These are phyloP conservation scores for Taphrina confusa DNA, from an alignment of 1,139 yeast species.

Conservation along the genomic window DNA sequence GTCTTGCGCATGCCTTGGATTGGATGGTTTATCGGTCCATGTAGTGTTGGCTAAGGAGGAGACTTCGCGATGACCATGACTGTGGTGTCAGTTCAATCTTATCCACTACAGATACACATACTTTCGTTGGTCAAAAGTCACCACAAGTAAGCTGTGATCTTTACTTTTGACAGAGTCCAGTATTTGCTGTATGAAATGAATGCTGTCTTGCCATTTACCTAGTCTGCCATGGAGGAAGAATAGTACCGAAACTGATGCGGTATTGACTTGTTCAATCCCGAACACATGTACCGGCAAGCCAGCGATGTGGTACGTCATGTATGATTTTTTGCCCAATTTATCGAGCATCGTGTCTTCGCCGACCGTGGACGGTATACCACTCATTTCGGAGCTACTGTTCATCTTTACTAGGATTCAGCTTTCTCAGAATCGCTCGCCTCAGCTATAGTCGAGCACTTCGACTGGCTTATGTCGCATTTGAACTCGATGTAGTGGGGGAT, in stretches of 20 bases:
- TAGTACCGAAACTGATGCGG: slow-evolving; percentile 22
- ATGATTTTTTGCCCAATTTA: not conserved
- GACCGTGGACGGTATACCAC: slow-evolving; percentile 11
- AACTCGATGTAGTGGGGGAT: too few species aligned
- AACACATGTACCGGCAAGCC: slow-evolving; percentile 43
- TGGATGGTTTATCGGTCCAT: slow-evolving; percentile 41
- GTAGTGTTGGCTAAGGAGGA: slow-evolving; percentile 18
- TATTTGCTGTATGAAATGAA: slow-evolving; percentile 8
- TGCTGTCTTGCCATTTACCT: slow-evolving; percentile 28
- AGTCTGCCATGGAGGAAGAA: slow-evolving; percentile 36
- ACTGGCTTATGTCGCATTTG: too few species aligned
- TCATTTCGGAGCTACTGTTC: slow-evolving; percentile 10
- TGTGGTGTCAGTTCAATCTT: slow-evolving; percentile 42
- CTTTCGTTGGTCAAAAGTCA: slow-evolving; percentile 61
- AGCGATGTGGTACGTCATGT: slow-evolving; percentile 38
- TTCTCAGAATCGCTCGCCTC: too few species aligned
- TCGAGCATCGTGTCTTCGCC: slow-evolving; percentile 1
- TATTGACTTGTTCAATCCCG: slow-evolving; percentile 40
- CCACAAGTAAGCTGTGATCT: slow-evolving; percentile 47
- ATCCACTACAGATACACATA: slow-evolving; percentile 55
- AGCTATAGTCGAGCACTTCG: too few species aligned
- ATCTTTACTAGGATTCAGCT: not conserved
- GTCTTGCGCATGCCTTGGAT: slow-evolving; percentile 57
- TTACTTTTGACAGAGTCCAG: slow-evolving; percentile 8
- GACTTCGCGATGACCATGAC: slow-evolving; percentile 20